Base-by-base conservation (phyloP, 176 grass and related monocot genomes). In the Microstegium vimineum region DNA sequence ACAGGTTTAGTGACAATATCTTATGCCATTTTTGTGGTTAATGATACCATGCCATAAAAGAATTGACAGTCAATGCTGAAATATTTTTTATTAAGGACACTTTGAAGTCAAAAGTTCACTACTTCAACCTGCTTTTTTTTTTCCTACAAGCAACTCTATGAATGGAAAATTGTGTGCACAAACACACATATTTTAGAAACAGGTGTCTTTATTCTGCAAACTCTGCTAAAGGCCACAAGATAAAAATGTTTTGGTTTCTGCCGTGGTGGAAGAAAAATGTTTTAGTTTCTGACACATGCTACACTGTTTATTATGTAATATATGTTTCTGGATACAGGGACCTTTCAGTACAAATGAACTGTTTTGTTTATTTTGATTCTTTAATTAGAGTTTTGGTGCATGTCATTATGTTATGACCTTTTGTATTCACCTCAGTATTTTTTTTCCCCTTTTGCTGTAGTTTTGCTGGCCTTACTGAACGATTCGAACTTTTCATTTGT, bases 401-500 rank as follows among this genome's bases (percentile, higher is more conserved):
- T 90, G 28, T 51, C 52, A 56, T n/a, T 56, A 27, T 31, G 59
- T 36, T 40, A 86, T 46, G 27, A 71, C 57, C 18, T 68, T 77
- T 54, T 71, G 20, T 35, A 56, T 57, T 75, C 36, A 67, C 23
- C 36, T 67, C 57, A 14, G 18, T 26, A 66, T 3, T 87, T 81
- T 30, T 83, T 83, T 70, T n/a, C n/a, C n/a, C 71, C 63, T 56
- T 10, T 69, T 88, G 35, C 74, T 79, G 42, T 73, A 99, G 96
- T 80, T 41, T 71, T 76, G 67, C 75, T 84, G 96, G 90, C 71
- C 94, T 99, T 78, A 99, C 91, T 14, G 96, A 95, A 51, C 69
- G 96, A 69, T 99, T 99, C 87, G 91, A 99, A 92, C 91, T 95
- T 41, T 99, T 90, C 49, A 82, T 99, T 71, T 99, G 91, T 90